A percentile compares a stretch with the other conserved stretches of the same genome.
phyloP scores from a whole-genome alignment of 1,284 basidiomycete species.

The Apiotrichum gamsii region DNA sequence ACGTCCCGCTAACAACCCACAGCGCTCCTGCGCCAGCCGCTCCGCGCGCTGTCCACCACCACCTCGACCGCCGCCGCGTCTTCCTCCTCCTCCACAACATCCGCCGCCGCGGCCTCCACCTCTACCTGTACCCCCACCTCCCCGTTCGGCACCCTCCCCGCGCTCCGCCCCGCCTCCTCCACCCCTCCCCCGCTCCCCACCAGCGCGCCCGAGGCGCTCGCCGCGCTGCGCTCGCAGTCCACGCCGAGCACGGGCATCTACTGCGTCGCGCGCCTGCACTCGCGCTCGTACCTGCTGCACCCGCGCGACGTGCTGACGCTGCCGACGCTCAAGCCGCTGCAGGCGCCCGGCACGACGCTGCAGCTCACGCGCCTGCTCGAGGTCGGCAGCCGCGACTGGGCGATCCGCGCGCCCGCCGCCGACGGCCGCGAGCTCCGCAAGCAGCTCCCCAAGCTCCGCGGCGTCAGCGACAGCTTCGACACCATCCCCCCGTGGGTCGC shows the following conservation, averaged over 20 bases:
- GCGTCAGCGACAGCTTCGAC: conserved; percentile 12
- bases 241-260: conserved; percentile 68
- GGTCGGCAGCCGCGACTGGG: conserved; percentile 89
- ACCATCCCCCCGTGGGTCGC: conserved; percentile 50
- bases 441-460: conserved; percentile 22
- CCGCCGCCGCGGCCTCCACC: conserved; percentile 8
- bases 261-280: conserved; percentile 80
- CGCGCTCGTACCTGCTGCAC: conserved; percentile 79
- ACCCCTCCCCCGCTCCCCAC: conserved; percentile 22
- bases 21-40: conserved; percentile 5
- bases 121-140: background rate
- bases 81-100: conserved; percentile 29
- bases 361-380: conserved; percentile 82
- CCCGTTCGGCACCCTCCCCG: conserved; percentile 25
- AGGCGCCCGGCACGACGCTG: conserved; percentile 71
- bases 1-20: background rate
- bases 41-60: conserved; percentile 19
- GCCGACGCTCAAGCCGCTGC: conserved; percentile 62
- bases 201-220: conserved; percentile 36
- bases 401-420: conserved; percentile 53
- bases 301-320: conserved; percentile 87
- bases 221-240: conserved; percentile 45
- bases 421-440: conserved; percentile 52
- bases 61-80: conserved; percentile 20
- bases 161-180: conserved; percentile 26